phyloP scores from a whole-genome alignment of 2,329 filamentous ascomycete species.

The Blastomyces parvus region DNA sequence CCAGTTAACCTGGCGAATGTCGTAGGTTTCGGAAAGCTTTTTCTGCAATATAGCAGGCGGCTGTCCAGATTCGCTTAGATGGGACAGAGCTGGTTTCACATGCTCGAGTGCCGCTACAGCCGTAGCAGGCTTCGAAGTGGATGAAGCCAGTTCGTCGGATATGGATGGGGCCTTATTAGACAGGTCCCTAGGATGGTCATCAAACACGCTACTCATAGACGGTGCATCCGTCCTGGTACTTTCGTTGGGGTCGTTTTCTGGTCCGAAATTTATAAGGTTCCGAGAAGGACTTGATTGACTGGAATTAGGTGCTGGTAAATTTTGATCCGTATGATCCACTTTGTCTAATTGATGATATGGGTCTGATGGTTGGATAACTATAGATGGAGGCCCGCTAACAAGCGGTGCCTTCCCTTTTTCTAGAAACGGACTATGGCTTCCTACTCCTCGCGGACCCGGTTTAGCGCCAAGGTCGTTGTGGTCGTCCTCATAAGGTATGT shows the following conservation, averaged over 20 bases:
- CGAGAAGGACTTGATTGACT: background rate
- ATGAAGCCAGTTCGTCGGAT: background rate
- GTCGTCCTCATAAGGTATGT: background rate
- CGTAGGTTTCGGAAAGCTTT: conserved; percentile 60
- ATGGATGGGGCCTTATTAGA: background rate
- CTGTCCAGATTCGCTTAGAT: background rate
- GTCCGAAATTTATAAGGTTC: background rate
- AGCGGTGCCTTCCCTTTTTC: background rate
- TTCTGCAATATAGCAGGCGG: background rate
- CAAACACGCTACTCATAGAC: background rate
- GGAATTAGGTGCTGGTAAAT: background rate
- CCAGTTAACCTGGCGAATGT: conserved; percentile 88
- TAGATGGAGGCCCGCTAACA: background rate
- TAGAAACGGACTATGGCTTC: background rate
- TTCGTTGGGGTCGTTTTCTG: background rate
- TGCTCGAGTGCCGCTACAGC: background rate
- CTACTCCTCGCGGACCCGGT: background rate
- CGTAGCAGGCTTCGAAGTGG: background rate
- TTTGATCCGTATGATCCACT: background rate
- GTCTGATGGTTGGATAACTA: background rate
- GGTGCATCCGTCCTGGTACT: background rate
- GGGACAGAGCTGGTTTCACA: background rate
- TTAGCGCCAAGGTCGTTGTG: background rate
- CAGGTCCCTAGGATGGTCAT: background rate
- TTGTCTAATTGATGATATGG: background rate